A percentile compares a stretch with the other conserved stretches of the same genome.
These are phyloP conservation scores for Chlorella sp. DNA, from an alignment of 139 green algal species.

Conservation along the genomic window DNA sequence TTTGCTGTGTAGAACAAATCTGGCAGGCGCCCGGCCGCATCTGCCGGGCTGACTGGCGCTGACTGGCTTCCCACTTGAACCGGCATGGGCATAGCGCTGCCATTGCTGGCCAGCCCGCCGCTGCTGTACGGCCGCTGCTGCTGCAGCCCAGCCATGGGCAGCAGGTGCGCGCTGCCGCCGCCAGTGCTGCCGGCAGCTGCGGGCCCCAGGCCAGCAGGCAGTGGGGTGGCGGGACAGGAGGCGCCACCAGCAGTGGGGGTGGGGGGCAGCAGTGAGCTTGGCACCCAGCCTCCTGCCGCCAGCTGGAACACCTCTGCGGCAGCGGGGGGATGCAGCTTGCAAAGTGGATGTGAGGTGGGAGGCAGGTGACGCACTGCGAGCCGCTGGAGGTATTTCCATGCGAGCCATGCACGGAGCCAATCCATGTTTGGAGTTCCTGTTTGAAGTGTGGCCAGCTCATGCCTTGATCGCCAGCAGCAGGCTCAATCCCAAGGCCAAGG, in stretches of 20 bases:
- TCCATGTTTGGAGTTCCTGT: too few species aligned
- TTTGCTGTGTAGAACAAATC: not conserved
- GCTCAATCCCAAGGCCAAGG: too few species aligned
- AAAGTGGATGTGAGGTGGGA: not conserved
- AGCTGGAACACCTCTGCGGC: constrained; percentile 25
- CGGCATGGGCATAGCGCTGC: not conserved
- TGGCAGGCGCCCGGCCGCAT: not conserved
- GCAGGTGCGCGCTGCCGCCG: not conserved
- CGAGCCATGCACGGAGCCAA: too few species aligned
- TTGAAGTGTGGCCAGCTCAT: too few species aligned
- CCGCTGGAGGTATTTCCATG: too few species aligned
- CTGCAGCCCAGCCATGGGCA: not conserved
- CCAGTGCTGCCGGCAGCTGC: not conserved
- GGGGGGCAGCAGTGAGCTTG: not conserved
- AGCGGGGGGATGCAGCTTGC: not conserved
- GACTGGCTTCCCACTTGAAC: not conserved
- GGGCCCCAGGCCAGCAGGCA: not conserved
- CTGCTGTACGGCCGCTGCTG: too few species aligned
- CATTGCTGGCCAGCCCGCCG: too few species aligned
- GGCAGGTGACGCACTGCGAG: too few species aligned
- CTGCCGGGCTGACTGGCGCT: not conserved
- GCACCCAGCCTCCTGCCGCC: not conserved
- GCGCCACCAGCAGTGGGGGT: not conserved
- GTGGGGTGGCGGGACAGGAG: constrained; percentile 5
- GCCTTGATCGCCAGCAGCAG: too few species aligned